Percentiles rank a stretch among this genome's conserved stretches.
These are phyloP conservation scores for Amanita rubescens DNA, from an alignment of 768 basidiomycete genomes.

Conservation along the genomic window DNA sequence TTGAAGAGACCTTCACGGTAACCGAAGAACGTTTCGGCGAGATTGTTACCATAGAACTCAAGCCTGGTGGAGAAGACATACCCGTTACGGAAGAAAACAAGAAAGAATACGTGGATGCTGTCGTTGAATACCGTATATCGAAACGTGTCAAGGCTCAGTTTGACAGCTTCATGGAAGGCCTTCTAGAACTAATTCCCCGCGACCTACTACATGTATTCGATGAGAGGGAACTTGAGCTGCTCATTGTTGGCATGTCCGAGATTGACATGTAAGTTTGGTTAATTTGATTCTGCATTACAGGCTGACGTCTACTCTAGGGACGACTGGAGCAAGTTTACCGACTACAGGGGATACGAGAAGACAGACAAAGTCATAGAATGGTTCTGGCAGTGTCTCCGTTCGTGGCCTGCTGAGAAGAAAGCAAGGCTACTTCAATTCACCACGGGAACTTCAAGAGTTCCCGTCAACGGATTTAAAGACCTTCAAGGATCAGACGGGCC, in stretches of 20 bases:
- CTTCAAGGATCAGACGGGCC: slow-evolving; percentile 92
- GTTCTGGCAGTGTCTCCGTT: slow-evolving; percentile 92
- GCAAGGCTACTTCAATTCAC: slow-evolving; percentile 84
- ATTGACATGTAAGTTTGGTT: slow-evolving; percentile 62
- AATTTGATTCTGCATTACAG: not conserved
- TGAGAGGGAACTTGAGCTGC: slow-evolving; percentile 79
- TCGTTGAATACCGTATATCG: slow-evolving; percentile 80
- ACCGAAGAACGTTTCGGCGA: slow-evolving; percentile 76
- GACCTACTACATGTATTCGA: slow-evolving; percentile 88
- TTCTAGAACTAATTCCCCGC: slow-evolving; percentile 76
- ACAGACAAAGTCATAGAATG: slow-evolving; percentile 86
- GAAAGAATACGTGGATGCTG: slow-evolving; percentile 66
- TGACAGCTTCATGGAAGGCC: slow-evolving; percentile 77
- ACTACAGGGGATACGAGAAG: slow-evolving; percentile 84
- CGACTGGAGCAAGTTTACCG: slow-evolving; percentile 92
- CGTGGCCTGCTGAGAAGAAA: slow-evolving; percentile 88
- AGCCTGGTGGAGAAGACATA: slow-evolving; percentile 50
- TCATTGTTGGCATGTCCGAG: slow-evolving; percentile 92
- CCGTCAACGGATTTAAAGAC: slow-evolving; percentile 94
- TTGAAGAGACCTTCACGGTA: slow-evolving; percentile 65
- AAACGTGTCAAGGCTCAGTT: slow-evolving; percentile 80
- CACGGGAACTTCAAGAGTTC: slow-evolving; percentile 76
- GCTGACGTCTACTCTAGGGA: slow-evolving; percentile 38
- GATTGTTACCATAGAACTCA: slow-evolving; percentile 57
- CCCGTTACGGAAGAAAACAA: slow-evolving; percentile 71